Percentiles rank a stretch among this genome's conserved stretches.
phyloP scores from a whole-genome alignment of 1,284 basidiomycete genomes.

The Schizophyllum commune region DNA sequence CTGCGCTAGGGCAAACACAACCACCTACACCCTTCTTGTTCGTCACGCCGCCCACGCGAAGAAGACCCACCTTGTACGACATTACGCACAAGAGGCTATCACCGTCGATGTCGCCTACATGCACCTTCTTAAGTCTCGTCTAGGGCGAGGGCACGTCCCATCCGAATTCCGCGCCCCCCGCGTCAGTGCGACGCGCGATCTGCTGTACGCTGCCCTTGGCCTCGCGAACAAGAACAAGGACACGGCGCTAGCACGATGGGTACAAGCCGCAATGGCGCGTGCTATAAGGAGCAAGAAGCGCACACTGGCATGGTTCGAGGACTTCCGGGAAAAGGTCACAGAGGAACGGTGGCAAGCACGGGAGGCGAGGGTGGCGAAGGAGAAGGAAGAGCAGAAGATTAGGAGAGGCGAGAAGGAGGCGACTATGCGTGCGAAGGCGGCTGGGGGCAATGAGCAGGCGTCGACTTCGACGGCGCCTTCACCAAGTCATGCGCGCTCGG shows the following conservation, averaged over 20 bases:
- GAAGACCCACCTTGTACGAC: slow-evolving; percentile 49
- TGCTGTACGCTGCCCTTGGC: slow-evolving; percentile 48
- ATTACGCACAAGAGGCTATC: slow-evolving; percentile 60
- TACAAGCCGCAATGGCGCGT: slow-evolving; percentile 34
- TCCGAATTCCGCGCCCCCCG: slow-evolving; percentile 36
- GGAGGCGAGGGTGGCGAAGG: slow-evolving; percentile 7
- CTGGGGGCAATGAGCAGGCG: slow-evolving; percentile 1
- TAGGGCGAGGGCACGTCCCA: slow-evolving; percentile 15
- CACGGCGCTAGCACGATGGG: slow-evolving; percentile 48
- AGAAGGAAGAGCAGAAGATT: neutral
- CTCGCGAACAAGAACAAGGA: slow-evolving; percentile 51
- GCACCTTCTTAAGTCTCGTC: slow-evolving; percentile 19
- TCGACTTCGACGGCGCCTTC: neutral
- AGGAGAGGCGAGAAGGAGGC: neutral
- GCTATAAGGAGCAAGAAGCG: slow-evolving; percentile 37
- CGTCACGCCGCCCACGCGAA: slow-evolving; percentile 41
- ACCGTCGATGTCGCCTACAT: slow-evolving; percentile 34
- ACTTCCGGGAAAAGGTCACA: slow-evolving; percentile 18
- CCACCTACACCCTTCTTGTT: slow-evolving; percentile 55
- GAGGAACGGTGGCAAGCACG: slow-evolving; percentile 1
- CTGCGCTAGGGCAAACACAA: slow-evolving; percentile 57
- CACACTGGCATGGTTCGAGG: slow-evolving; percentile 36
- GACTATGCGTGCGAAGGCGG: neutral
- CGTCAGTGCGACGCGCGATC: slow-evolving; percentile 44
- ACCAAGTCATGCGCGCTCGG: neutral